A percentile compares a stretch with the other conserved stretches of the same genome.
Evolutionary conservation across 169 alveolate genomes (phyloP).

Genomic region (Perkinsus olseni): DNA sequence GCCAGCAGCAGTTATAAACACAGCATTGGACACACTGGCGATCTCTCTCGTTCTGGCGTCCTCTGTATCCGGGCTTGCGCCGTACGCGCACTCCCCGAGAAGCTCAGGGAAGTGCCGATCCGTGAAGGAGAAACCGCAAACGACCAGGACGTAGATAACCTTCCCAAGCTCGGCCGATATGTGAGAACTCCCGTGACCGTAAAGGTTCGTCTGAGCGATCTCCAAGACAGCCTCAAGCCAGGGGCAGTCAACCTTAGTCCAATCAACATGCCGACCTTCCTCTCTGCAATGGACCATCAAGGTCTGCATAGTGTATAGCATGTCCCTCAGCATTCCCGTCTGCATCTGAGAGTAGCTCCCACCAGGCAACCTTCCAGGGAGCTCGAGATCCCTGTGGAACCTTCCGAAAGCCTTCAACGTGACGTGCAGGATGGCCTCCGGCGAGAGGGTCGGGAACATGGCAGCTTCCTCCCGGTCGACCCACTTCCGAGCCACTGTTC

Average conservation of each 20-base stretch:
- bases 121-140: background rate
- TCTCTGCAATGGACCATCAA: background rate
- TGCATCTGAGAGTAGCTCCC: background rate
- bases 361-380: background rate
- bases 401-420: background rate
- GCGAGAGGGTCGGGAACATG: background rate
- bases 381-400: background rate
- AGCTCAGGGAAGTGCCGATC: background rate
- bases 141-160: background rate
- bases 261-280: background rate
- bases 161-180: background rate
- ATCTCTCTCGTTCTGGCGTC: background rate
- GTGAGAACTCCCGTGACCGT: background rate
- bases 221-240: background rate
- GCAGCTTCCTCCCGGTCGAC: background rate
- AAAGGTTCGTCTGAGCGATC: background rate
- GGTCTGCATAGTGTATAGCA: background rate
- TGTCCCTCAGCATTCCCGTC: background rate
- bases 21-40: background rate
- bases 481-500: background rate
- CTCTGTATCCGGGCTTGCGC: background rate
- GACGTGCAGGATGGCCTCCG: background rate
- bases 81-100: background rate
- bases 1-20: background rate
- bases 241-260: background rate